Evolutionary conservation across 768 basidiomycete species (phyloP).

Genomic region (Hysterangium stoloniferum): DNA sequence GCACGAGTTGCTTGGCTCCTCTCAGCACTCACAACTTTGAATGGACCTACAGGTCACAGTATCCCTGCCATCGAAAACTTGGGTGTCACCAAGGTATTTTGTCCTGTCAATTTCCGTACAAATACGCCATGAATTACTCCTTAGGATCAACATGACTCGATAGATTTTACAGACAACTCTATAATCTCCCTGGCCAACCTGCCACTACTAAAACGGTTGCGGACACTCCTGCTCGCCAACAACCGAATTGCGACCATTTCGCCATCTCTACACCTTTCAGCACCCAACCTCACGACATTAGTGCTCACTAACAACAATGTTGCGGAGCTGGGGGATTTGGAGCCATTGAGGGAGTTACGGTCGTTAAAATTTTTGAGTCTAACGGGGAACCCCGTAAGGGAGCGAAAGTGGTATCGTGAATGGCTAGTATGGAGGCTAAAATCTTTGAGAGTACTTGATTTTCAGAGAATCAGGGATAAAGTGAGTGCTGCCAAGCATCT

Average conservation of each 20-base stretch:
- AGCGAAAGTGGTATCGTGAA: constrained; percentile 95
- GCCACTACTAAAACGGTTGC: constrained; percentile 77
- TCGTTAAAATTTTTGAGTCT: constrained; percentile 69
- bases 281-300: constrained; percentile 76
- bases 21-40: background rate
- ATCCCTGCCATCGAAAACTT: constrained; percentile 95
- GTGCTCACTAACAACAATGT: constrained; percentile 80
- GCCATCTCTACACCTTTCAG: constrained; percentile 71
- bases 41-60: constrained; percentile 62
- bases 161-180: constrained; percentile 91
- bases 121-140: constrained; percentile 5
- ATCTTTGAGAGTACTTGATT: constrained; percentile 86
- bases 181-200: constrained; percentile 77
- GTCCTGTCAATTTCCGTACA: constrained; percentile 17
- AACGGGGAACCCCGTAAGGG: constrained; percentile 75
- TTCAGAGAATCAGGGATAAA: constrained; percentile 91
- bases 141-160: constrained; percentile 89
- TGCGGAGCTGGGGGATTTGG: constrained; percentile 74
- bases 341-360: constrained; percentile 70
- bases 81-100: constrained; percentile 76
- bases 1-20: constrained; percentile 15
- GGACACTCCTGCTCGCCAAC: constrained; percentile 80
- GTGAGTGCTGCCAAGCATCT: constrained; percentile 31
- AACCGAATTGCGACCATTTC: constrained; percentile 84
- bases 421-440: constrained; percentile 89